Conservation (phyloP, 164 flowering plant genomes). For the Brasenia schreberi region DNA sequence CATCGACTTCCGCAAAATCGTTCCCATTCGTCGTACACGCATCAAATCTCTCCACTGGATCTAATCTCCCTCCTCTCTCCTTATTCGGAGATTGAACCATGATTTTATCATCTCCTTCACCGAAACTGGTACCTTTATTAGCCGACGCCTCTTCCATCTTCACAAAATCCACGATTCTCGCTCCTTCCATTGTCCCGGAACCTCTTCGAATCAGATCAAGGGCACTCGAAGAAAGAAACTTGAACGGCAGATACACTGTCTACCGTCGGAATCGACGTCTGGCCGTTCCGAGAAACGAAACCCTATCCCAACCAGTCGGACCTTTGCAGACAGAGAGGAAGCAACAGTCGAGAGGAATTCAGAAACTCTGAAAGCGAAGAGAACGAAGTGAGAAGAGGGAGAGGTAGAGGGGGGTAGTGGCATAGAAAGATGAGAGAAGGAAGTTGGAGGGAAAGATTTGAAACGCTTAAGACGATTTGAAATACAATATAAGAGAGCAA, state of each 20-base stretch:
- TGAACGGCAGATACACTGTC: not conserved
- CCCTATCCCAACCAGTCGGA: not conserved
- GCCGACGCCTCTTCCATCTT: not conserved
- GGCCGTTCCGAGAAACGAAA: not conserved
- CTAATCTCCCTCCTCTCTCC: not conserved
- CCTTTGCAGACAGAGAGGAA: not conserved
- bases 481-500: not conserved
- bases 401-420: not conserved
- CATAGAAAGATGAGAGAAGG: not conserved
- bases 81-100: not conserved
- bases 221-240: no score
- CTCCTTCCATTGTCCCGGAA: not conserved
- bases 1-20: not conserved
- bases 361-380: not conserved
- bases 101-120: no score
- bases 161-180: not conserved
- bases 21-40: not conserved
- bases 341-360: no score
- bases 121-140: no score
- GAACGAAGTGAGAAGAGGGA: not conserved
- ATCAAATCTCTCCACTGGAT: not conserved
- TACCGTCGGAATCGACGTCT: not conserved
- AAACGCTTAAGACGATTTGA: not conserved
- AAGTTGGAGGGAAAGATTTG: not conserved
- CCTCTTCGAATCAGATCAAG: no score